Evolutionary conservation across 139 green algal genomes (phyloP).

Genomic region (Pleodorina starrii): DNA sequence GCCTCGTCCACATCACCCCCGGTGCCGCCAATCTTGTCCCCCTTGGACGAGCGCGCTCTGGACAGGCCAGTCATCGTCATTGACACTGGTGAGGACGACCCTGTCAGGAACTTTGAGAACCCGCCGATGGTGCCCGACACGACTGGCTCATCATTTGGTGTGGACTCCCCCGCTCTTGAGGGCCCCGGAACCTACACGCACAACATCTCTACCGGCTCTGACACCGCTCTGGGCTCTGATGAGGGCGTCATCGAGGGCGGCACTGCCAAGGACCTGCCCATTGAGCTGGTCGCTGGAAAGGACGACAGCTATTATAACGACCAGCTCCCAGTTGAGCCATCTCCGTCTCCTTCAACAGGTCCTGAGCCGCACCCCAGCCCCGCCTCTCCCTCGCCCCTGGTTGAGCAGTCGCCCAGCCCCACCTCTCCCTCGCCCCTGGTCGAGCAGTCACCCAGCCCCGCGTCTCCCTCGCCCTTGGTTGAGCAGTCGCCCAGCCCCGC

Average conservation of each 20-base stretch:
- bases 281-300: background rate
- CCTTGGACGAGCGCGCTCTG: background rate
- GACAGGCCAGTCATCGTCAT: background rate
- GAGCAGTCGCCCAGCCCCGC: background rate
- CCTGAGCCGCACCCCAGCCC: background rate
- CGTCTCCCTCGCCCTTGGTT: background rate
- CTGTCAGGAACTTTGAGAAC: background rate
- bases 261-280: background rate
- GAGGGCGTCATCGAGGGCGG: background rate
- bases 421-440: too few species aligned
- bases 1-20: background rate
- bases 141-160: background rate
- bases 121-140: background rate
- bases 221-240: background rate
- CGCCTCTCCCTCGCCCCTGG: too few species aligned
- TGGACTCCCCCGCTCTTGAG: background rate
- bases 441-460: too few species aligned
- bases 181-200: constrained; percentile 4
- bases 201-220: background rate
- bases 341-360: background rate
- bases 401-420: too few species aligned
- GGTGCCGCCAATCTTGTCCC: background rate
- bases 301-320: background rate
- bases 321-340: background rate
- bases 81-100: constrained; percentile 13